phyloP scores from a whole-genome alignment of 2,329 filamentous ascomycete genomes.

The Verticillium klebahnii region DNA sequence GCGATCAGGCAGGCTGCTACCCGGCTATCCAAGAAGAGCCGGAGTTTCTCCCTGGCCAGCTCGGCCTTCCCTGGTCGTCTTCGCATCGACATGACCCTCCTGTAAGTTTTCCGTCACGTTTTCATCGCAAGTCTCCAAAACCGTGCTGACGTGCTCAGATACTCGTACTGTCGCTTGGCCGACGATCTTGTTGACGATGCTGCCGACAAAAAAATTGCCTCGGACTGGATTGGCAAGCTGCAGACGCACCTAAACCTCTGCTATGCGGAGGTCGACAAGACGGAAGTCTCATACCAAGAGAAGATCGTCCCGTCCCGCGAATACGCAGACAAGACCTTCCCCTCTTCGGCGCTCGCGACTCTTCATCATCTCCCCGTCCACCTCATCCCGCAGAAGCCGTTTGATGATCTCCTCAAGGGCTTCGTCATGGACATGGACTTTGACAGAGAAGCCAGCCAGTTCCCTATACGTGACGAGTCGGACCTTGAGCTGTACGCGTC shows the following conservation, averaged over 20 bases:
- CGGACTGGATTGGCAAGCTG: conserved; percentile 54
- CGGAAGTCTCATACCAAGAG: neutral
- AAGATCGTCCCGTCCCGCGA: conserved; percentile 5
- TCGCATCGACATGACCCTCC: conserved; percentile 61
- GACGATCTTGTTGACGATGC: conserved; percentile 71
- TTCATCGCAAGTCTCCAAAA: neutral
- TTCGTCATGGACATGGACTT: conserved; percentile 67
- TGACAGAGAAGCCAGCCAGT: conserved; percentile 18
- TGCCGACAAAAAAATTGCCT: conserved; percentile 43
- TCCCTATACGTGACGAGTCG: conserved; percentile 53
- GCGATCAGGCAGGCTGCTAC: conserved; percentile 56
- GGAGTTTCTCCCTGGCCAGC: conserved; percentile 70
- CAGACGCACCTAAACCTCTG: conserved; percentile 50
- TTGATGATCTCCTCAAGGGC: conserved; percentile 61
- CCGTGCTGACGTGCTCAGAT: conserved; percentile 32
- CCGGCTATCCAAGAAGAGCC: conserved; percentile 59
- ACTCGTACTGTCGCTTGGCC: conserved; percentile 69
- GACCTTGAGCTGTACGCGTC: conserved; percentile 60
- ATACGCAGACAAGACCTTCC: conserved; percentile 47
- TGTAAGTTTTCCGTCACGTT: conserved; percentile 34
- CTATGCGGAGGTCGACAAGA: conserved; percentile 29
- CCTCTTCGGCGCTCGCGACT: conserved; percentile 44
- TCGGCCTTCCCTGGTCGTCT: conserved; percentile 64
- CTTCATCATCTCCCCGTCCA: conserved; percentile 54
- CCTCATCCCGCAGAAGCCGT: conserved; percentile 51